Evolutionary conservation across 768 basidiomycete species (phyloP), one percentile per base, ranked within the genome.

Genomic region (Amyloporia xantha): DNA sequence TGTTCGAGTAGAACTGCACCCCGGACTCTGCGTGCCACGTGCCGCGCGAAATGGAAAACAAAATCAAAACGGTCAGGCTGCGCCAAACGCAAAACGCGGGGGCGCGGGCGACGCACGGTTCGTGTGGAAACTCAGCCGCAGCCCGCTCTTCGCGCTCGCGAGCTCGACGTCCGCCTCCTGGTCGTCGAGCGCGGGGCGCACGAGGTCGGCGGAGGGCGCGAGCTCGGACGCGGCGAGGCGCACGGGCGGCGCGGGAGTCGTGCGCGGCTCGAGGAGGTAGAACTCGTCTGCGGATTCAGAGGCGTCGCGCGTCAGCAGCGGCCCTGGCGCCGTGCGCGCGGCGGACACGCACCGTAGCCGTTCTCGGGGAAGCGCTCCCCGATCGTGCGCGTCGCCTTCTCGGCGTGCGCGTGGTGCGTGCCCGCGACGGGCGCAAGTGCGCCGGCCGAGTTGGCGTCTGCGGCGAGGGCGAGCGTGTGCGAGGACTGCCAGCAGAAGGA

Each of bases 1-100:
- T 78, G 59, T 82, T 80, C 2, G 83, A 75, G 61, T 88, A 88
- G 56, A 86, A 81, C 76, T 87, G 86, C 30, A 85, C 73, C 11
- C 86, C 86, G 7, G 74, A 76, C 63, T 90, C 86, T 88, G 54
- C 24, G 26, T 6, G 33, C 9, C 28, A 20, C n/a, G 33, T 36
- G 12, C 19, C 26, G 48, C 23, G 12, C 44, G n/a, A 5, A 33
- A n/a, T n/a, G n/a, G n/a, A n/a, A n/a, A n/a, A n/a, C n/a, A n/a
- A n/a, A n/a, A n/a, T n/a, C n/a, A 23, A 2, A 13, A 41, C 5
- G 5, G 25, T 44, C 40, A 47, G 26, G 36, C 2, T 1, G 15
- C 42, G 24, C n/a, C n/a, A n/a, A n/a, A 9, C 9, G 21, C 38
- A 17, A 39, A 13, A 19, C 7, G 38, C 6, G 17, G 9, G 15